These are phyloP conservation scores for Uronychia binucleata DNA, from an alignment of 73 alveolate genomes.

Conservation along the genomic window DNA sequence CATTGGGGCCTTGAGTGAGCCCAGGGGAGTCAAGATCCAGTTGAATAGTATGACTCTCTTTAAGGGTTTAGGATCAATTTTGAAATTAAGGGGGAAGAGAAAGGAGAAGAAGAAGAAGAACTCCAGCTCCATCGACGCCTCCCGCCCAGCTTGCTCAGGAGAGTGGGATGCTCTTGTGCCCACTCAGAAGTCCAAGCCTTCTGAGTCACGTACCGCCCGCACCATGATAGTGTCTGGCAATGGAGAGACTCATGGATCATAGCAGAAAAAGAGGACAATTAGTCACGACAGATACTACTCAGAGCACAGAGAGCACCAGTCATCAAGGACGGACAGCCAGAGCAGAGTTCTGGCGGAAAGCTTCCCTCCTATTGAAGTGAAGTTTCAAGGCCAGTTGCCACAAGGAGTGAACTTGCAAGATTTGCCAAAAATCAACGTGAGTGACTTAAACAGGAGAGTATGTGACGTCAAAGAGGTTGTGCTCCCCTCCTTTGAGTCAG, in stretches of 20 bases:
- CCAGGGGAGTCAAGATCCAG: neutral
- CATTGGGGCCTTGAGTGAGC: neutral
- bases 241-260: neutral
- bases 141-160: neutral
- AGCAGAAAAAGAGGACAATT: neutral
- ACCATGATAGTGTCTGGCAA: neutral
- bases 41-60: neutral
- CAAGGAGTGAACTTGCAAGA: neutral
- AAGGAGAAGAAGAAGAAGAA: neutral
- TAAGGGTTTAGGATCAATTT: neutral
- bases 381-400: neutral
- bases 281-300: neutral
- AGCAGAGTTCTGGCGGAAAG: neutral
- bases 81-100: neutral
- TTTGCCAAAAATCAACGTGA: neutral
- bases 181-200: neutral
- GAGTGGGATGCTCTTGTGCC: neutral
- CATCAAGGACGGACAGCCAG: neutral
- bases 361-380: neutral
- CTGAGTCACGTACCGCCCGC: neutral
- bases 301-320: neutral
- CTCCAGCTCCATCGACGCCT: neutral
- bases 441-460: neutral
- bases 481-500: conserved; percentile 39
- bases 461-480: neutral